Evolutionary conservation across 352 stramenopile species (phyloP).

Genomic region (Globisporangium megalacanthum): DNA sequence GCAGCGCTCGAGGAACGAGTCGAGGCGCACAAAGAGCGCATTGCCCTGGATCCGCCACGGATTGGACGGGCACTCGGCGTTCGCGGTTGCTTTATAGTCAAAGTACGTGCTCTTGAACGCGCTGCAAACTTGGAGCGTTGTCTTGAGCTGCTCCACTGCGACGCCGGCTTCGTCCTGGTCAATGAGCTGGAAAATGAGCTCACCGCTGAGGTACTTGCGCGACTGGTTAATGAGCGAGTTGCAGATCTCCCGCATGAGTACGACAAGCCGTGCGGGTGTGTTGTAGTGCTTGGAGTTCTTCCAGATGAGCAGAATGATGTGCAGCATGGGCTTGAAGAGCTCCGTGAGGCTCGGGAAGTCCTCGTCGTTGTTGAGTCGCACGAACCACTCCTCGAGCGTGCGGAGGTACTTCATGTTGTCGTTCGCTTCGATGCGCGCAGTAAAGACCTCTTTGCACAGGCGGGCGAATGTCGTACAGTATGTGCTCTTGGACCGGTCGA

Average conservation of each 20-base stretch:
- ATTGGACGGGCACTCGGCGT: slow-evolving; percentile 96
- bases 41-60: slow-evolving; percentile 98
- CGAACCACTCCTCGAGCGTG: slow-evolving; percentile 96
- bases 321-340: slow-evolving; percentile 98
- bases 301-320: slow-evolving; percentile 98
- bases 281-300: slow-evolving; percentile 99
- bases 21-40: slow-evolving; percentile 95
- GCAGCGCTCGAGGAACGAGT: slow-evolving; percentile 96
- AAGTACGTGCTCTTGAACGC: slow-evolving; percentile 98
- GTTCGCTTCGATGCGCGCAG: slow-evolving; percentile 94
- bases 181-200: slow-evolving; percentile 96
- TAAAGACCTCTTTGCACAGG: slow-evolving; percentile 97
- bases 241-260: slow-evolving; percentile 97
- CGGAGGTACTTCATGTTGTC: slow-evolving; percentile 98
- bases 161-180: slow-evolving; percentile 94
- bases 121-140: slow-evolving; percentile 90
- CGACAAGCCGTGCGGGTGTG: slow-evolving; percentile 93
- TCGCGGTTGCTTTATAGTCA: slow-evolving; percentile 96
- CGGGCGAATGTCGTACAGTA: slow-evolving; percentile 96
- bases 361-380: slow-evolving; percentile 93
- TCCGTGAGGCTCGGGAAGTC: slow-evolving; percentile 91
- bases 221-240: slow-evolving; percentile 96
- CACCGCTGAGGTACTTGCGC: slow-evolving; percentile 90
- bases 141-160: slow-evolving; percentile 94
- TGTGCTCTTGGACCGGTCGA: slow-evolving; percentile 95